Evolutionary conservation across 2,329 filamentous ascomycete genomes (phyloP).

Genomic region (Aspergillus aculeatinus): DNA sequence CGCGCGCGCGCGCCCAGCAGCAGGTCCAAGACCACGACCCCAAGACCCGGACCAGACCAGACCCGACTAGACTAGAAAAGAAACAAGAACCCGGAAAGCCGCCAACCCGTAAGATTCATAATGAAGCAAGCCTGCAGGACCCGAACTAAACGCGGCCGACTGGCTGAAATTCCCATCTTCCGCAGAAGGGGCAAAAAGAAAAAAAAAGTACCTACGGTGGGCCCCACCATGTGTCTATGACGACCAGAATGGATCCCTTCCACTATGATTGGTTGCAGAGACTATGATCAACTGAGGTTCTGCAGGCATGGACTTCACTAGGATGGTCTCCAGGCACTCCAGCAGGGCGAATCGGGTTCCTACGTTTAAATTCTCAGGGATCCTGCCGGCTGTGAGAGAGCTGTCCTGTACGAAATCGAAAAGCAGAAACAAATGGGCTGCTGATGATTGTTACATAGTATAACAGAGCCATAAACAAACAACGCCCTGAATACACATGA

Average conservation of each 20-base stretch:
- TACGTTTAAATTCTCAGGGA: constrained; percentile 5
- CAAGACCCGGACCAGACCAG: neutral
- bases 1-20: neutral
- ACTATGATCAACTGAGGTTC: constrained; percentile 25
- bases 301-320: constrained; percentile 19
- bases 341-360: constrained; percentile 21
- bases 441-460: constrained; percentile 14
- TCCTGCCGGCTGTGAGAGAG: constrained; percentile 9
- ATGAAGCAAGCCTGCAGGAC: neutral
- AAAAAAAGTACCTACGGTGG: constrained; percentile 18
- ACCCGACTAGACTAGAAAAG: neutral
- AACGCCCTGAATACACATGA: neutral
- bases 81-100: neutral
- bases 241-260: constrained; percentile 15
- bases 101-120: neutral
- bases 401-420: neutral
- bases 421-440: constrained; percentile 7
- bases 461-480: constrained; percentile 18
- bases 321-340: constrained; percentile 10
- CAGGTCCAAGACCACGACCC: neutral
- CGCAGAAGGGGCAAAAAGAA: constrained; percentile 21
- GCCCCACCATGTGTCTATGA: constrained; percentile 26
- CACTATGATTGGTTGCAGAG: constrained; percentile 16
- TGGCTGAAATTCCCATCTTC: constrained; percentile 4
- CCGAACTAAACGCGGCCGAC: constrained; percentile 6